These are phyloP conservation scores for Suillus subalutaceus DNA, from an alignment of 768 basidiomycete species.

Conservation along the genomic window DNA sequence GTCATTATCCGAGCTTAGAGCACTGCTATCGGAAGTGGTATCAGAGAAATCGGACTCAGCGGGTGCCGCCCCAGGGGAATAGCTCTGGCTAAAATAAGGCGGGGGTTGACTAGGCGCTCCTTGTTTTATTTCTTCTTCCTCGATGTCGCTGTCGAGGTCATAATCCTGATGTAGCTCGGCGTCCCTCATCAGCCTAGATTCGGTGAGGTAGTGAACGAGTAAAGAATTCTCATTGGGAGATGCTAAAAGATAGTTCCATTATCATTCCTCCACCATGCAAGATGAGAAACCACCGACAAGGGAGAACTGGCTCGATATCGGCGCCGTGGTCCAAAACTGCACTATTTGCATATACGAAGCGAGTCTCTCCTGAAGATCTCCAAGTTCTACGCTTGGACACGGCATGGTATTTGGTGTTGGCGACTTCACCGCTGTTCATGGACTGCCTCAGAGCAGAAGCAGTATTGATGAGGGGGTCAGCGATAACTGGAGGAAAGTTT, in stretches of 20 bases:
- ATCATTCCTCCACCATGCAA: not conserved
- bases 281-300: not conserved
- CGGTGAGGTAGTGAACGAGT: not conserved
- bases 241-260: not conserved
- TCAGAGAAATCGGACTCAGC: not conserved
- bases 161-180: conserved; percentile 20
- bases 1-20: not conserved
- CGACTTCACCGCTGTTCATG: conserved; percentile 28
- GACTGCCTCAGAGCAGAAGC: conserved; percentile 26
- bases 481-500: conserved; percentile 9
- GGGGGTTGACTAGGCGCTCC: not conserved
- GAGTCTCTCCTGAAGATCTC: conserved; percentile 22
- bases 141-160: conserved; percentile 33
- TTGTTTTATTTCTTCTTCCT: conserved; percentile 21
- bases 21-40: not conserved
- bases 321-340: not conserved
- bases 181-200: not conserved
- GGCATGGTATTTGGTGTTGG: conserved; percentile 33
- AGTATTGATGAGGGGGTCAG: conserved; percentile 21
- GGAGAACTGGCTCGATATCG: not conserved
- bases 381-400: conserved; percentile 23
- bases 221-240: not conserved
- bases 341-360: conserved; percentile 26
- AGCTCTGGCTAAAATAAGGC: not conserved
- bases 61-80: not conserved